Conservation (phyloP, 148 eudicot species). For the Spergularia marina region DNA sequence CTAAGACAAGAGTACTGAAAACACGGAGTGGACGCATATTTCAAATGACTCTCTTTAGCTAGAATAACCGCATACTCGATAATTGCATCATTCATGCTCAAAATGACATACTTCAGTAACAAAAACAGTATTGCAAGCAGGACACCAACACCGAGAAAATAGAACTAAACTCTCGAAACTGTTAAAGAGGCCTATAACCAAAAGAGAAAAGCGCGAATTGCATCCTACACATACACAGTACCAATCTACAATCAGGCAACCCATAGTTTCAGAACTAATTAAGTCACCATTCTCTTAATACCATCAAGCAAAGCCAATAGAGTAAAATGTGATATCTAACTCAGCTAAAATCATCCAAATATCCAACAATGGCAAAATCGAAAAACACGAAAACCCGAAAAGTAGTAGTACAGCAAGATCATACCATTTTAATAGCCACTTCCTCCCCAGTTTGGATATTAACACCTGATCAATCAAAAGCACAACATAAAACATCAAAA, state of each 20-base stretch:
- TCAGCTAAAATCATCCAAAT: constrained; percentile 10
- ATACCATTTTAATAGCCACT: constrained; percentile 84
- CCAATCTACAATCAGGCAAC: background rate
- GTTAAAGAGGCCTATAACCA: background rate
- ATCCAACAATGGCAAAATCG: background rate
- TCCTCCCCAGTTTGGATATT: constrained; percentile 88
- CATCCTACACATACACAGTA: constrained; percentile 4
- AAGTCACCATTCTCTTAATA: constrained; percentile 14
- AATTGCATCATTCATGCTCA: background rate
- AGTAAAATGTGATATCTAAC: constrained; percentile 3
- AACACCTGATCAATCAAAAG: constrained; percentile 48
- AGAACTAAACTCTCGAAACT: background rate
- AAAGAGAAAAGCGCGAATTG: background rate
- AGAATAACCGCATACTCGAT: background rate
- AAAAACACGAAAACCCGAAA: background rate
- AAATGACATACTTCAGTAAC: background rate
- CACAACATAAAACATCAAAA: constrained; percentile 18
- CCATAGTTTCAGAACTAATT: background rate
- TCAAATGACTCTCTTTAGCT: background rate
- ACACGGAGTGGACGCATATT: background rate
- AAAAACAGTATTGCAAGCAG: background rate
- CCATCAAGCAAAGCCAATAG: constrained; percentile 1
- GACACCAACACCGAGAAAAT: background rate
- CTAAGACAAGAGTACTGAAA: background rate
- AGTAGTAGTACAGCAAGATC: constrained; percentile 12